Evolutionary conservation across 768 basidiomycete genomes (phyloP), one percentile per base, ranked within the genome.

Genomic region (Crepidotus variabilis): DNA sequence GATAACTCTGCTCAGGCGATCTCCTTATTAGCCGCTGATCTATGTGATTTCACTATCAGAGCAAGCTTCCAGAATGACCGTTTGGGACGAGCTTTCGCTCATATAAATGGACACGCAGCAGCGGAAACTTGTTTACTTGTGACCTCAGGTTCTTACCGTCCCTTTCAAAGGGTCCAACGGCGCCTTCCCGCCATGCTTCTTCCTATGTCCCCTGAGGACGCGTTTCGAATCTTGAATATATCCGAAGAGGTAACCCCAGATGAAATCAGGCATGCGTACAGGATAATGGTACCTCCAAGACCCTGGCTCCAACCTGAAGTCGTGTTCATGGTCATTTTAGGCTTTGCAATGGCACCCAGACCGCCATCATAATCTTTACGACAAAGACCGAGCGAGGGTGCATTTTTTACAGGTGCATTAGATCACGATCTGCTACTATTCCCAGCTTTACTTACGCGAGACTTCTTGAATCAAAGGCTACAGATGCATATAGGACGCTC

Each of bases 341-440:
- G 85, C 83, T 60, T 71, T 87, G 54, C 78, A 76, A 63, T 88
- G 85, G 84, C 85, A 87, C 61, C 85, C 85, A 59, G 85, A 87
- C 69, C 84, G 83, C 57, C 82, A 84, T 68, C 76, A 80, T 63
- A 61, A 61, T 58, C 59, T 55, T 43, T 61, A 74, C 23, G 75
- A 79, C 57, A 82, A 79, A 64, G 79, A 84, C 55, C 66, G 67
- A 47, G 82, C 83, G 16, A 78, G 78, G 51, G 75, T 76, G 60
- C 75, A 74, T 62, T 87, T 87, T 68, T 74, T 82, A 49, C 78
- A 87, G 73, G 86, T 85, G 67, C 55, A 59, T 56, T 23, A 51
- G 51, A 55, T 23, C 56, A 56, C 52, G 59, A 63, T 66, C 52
- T 46, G 24, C 43, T 59, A 21, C 57, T 53, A 46, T 32, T 8